Conservation (phyloP, 225 moss, liverwort and hornwort species). For the Lunularia cruciata region DNA sequence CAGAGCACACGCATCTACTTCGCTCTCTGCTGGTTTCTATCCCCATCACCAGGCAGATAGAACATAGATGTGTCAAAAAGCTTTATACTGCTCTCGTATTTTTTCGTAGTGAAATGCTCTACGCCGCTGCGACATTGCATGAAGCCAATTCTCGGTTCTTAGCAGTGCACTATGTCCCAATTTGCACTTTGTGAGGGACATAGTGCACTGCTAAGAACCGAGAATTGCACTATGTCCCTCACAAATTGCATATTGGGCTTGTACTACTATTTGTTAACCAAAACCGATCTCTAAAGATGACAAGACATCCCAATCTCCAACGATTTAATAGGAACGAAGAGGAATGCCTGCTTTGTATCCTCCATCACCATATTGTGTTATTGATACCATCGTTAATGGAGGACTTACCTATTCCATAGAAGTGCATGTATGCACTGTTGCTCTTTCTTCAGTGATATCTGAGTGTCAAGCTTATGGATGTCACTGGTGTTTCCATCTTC, state of each 20-base stretch:
- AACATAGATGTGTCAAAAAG: constrained; percentile 86
- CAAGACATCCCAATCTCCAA: not conserved
- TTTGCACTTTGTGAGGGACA: no score
- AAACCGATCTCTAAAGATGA: not conserved
- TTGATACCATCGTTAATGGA: no score
- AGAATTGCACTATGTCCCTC: no score
- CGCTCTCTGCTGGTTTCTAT: constrained; percentile 57
- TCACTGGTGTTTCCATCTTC: constrained; percentile 31
- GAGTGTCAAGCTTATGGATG: constrained; percentile 24
- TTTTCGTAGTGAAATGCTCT: constrained; percentile 68
- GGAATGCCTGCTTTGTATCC: no score
- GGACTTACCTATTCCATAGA: constrained; percentile 76
- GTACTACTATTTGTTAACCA: no score
- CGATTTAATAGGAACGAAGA: no score
- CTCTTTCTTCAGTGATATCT: constrained; percentile 37
- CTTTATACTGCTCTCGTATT: constrained; percentile 63
- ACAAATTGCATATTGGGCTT: no score
- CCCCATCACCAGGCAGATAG: constrained; percentile 51
- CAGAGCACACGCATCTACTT: constrained; percentile 79
- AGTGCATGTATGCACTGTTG: constrained; percentile 60
- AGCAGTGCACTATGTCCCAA: no score
- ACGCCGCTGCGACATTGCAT: constrained; percentile 59
- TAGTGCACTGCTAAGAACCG: no score
- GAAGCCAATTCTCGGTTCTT: no score
- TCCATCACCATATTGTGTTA: no score